phyloP scores from a whole-genome alignment of 768 basidiomycete genomes.

The Lyophyllum atratum region DNA sequence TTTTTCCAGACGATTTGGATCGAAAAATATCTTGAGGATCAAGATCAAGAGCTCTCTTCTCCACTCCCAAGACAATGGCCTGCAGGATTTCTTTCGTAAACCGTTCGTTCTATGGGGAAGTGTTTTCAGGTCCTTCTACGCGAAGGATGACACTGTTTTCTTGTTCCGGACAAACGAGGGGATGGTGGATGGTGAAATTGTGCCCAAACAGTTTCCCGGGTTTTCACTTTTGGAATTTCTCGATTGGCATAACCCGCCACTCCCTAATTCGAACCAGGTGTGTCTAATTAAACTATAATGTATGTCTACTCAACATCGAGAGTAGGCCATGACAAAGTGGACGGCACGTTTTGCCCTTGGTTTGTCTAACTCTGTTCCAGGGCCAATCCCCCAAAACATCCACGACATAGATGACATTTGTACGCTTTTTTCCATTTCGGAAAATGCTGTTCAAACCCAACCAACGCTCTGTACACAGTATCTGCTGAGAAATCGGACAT shows the following conservation, averaged over 20 bases:
- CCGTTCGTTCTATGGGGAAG: slow-evolving; percentile 54
- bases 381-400: slow-evolving; percentile 40
- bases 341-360: slow-evolving; percentile 60
- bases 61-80: slow-evolving; percentile 27
- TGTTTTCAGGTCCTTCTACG: slow-evolving; percentile 62
- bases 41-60: slow-evolving; percentile 38
- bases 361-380: slow-evolving; percentile 66
- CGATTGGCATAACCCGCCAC: slow-evolving; percentile 54
- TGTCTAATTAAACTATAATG: neutral
- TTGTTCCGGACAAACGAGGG: slow-evolving; percentile 55
- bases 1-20: slow-evolving; percentile 63
- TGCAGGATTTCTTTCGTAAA: slow-evolving; percentile 43
- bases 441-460: neutral
- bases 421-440: slow-evolving; percentile 26
- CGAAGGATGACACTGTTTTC: slow-evolving; percentile 61
- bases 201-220: slow-evolving; percentile 7
- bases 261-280: slow-evolving; percentile 53
- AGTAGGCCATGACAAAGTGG: slow-evolving; percentile 65
- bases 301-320: neutral
- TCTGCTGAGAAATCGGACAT: slow-evolving; percentile 39
- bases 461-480: slow-evolving; percentile 22
- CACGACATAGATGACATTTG: slow-evolving; percentile 48
- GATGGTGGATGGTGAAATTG: slow-evolving; percentile 20
- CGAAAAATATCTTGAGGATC: slow-evolving; percentile 54
- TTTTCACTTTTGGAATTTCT: slow-evolving; percentile 49